Evolutionary conservation across 129 eudicot species (phyloP).

Genomic region (Centrapalus pauciflorus): DNA sequence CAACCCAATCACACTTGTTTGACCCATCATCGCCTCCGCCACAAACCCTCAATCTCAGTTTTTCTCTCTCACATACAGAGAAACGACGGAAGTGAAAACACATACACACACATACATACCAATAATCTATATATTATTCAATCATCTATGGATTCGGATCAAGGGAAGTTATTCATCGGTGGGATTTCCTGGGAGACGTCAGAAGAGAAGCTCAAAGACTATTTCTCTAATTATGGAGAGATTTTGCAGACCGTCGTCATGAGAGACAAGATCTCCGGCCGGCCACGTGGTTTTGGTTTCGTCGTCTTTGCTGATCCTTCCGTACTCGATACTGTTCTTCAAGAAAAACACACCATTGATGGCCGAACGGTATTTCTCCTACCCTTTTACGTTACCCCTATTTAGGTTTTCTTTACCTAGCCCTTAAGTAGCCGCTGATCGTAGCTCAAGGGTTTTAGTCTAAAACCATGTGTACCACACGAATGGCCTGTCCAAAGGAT

Average conservation of each 20-base stretch:
- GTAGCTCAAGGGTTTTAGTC: neutral
- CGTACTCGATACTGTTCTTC: conserved; percentile 67
- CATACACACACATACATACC: neutral
- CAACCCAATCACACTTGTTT: conserved; percentile 17
- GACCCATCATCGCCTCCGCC: conserved; percentile 15
- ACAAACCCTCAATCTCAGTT: neutral
- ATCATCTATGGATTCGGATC: conserved; percentile 72
- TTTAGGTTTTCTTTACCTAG: neutral
- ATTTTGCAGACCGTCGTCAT: conserved; percentile 61
- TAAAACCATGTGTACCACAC: neutral
- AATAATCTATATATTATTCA: no score
- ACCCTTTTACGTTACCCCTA: neutral
- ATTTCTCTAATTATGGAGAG: conserved; percentile 66
- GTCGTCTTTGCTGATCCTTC: conserved; percentile 81
- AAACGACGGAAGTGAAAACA: conserved; percentile 2
- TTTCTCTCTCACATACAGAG: conserved; percentile 9
- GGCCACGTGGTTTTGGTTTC: conserved; percentile 89
- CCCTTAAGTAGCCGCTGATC: no score
- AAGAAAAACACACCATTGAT: conserved; percentile 69
- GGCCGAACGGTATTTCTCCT: conserved; percentile 54
- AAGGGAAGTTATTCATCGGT: conserved; percentile 78
- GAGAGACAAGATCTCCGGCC: conserved; percentile 74
- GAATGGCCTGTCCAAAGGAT: no score
- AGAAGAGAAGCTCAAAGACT: conserved; percentile 70
- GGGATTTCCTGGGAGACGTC: conserved; percentile 88